phyloP scores from a whole-genome alignment of 1,284 basidiomycete species.

The Ganoderma lingzhi region DNA sequence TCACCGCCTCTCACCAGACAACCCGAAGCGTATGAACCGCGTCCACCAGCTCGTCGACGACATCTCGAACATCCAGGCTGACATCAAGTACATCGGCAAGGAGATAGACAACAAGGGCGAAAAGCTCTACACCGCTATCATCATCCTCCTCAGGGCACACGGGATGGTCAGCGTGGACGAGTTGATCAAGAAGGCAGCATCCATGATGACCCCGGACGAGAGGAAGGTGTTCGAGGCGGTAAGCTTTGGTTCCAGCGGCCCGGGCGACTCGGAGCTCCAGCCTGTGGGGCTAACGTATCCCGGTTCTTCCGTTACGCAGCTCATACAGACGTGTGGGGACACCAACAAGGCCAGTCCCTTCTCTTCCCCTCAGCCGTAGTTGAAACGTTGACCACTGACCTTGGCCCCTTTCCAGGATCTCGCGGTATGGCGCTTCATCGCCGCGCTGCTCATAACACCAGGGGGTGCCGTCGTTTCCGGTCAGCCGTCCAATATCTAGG shows the following conservation, averaged over 20 bases:
- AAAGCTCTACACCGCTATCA: neutral
- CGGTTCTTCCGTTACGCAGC: too few relatives aligned
- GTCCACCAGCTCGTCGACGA: neutral
- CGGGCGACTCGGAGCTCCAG: too few relatives aligned
- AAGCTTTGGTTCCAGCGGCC: neutral
- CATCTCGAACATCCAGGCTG: neutral
- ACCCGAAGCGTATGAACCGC: neutral
- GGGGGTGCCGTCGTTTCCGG: neutral
- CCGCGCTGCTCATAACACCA: neutral
- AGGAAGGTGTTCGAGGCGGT: neutral
- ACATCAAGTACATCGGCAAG: neutral
- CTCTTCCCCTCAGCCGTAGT: neutral
- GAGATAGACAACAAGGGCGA: neutral
- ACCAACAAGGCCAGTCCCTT: too few relatives aligned
- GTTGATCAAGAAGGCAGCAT: neutral
- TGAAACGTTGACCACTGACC: too few relatives aligned
- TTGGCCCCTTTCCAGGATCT: neutral
- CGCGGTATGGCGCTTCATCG: neutral
- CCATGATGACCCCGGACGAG: neutral
- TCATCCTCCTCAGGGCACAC: neutral
- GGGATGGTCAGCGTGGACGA: neutral
- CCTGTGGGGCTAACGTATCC: too few relatives aligned
- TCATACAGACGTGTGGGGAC: neutral
- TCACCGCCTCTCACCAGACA: neutral
- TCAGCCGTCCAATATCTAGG: neutral